Evolutionary conservation across 2,329 filamentous ascomycete genomes (phyloP).

Genomic region (Fusarium decemcellulare): DNA sequence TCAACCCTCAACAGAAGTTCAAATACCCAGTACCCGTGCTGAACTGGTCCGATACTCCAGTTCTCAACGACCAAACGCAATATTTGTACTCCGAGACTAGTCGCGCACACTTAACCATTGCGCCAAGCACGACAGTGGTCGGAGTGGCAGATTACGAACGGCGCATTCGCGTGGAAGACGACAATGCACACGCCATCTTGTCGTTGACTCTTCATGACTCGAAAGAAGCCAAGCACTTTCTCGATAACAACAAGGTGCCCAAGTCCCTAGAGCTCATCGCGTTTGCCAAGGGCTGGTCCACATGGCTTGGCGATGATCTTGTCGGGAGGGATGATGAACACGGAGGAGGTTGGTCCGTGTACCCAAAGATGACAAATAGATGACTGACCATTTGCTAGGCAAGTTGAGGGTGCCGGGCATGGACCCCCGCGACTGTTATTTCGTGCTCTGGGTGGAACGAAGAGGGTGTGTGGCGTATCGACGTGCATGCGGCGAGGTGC

Average conservation of each 20-base stretch:
- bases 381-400: not conserved
- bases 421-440: not conserved
- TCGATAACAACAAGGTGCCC: not conserved
- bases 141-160: slow-evolving; percentile 6
- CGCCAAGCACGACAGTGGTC: not conserved
- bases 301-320: slow-evolving; percentile 21
- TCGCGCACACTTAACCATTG: not conserved
- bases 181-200: not conserved
- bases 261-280: slow-evolving; percentile 8
- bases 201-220: slow-evolving; percentile 7
- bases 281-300: slow-evolving; percentile 24
- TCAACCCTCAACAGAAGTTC: not conserved
- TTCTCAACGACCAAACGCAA: slow-evolving; percentile 18
- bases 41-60: slow-evolving; percentile 8
- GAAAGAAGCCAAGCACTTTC: not conserved
- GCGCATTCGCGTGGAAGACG: slow-evolving; percentile 2
- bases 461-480: not conserved
- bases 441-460: not conserved
- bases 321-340: not conserved
- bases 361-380: not conserved
- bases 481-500: not conserved
- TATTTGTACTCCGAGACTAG: slow-evolving; percentile 19
- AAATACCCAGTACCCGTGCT: slow-evolving; percentile 14
- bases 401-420: not conserved
- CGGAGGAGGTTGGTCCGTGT: not conserved